Evolutionary conservation across 495 filamentous ascomycete species (phyloP).

Genomic region (Lindgomyces ingoldianus): DNA sequence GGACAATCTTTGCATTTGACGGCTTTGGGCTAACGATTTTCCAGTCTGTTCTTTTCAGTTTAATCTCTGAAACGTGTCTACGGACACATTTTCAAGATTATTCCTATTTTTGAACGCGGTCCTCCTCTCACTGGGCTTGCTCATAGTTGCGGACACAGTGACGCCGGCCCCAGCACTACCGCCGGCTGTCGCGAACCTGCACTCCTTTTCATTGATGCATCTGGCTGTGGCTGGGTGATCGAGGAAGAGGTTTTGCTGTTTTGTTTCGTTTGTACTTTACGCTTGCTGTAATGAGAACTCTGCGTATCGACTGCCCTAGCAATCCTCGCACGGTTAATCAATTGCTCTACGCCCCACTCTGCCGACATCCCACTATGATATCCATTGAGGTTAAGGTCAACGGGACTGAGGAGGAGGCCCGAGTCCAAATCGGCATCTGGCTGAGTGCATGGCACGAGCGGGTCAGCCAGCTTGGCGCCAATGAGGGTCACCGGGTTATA

Average conservation of each 20-base stretch:
- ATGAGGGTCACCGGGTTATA: neutral
- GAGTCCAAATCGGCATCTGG: neutral
- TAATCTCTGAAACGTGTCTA: constrained; percentile 40
- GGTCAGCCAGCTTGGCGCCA: neutral
- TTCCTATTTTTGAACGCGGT: constrained; percentile 52
- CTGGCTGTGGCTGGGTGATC: constrained; percentile 38
- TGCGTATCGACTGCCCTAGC: neutral
- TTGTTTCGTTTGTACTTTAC: neutral
- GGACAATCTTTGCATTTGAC: neutral
- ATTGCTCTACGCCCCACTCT: neutral
- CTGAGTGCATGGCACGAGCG: neutral
- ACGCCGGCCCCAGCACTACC: constrained; percentile 52
- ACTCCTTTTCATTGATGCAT: constrained; percentile 21
- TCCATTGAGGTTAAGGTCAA: neutral
- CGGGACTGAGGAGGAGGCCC: neutral
- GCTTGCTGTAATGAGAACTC: neutral
- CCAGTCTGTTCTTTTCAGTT: constrained; percentile 38
- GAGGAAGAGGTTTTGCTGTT: constrained; percentile 7
- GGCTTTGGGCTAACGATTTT: neutral
- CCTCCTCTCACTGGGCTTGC: constrained; percentile 77
- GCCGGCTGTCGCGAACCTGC: constrained; percentile 73
- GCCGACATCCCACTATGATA: neutral
- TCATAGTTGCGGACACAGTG: constrained; percentile 81
- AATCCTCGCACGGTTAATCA: neutral
- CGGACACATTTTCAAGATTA: constrained; percentile 40